phyloP scores from a whole-genome alignment of 495 filamentous ascomycete species.

The Aspergillus incahuasiensis region DNA sequence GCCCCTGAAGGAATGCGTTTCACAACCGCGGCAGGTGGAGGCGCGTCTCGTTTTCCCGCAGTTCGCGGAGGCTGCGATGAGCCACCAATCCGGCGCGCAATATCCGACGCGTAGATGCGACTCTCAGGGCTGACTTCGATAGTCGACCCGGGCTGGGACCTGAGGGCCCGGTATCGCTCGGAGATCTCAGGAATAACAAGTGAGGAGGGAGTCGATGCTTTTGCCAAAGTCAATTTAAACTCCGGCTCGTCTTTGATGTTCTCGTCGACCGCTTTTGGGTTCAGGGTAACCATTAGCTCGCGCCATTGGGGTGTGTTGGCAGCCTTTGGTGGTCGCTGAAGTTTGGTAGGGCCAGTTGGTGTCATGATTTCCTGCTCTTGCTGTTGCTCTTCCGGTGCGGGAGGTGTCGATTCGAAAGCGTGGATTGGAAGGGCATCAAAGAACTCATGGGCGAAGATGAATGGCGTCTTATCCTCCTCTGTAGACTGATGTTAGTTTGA shows the following conservation, averaged over 20 bases:
- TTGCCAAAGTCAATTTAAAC: conserved; percentile 77
- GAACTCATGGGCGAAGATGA: conserved; percentile 96
- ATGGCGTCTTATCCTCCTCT: conserved; percentile 65
- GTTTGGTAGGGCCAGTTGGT: conserved; percentile 39
- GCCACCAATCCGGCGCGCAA: conserved; percentile 79
- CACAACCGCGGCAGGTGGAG: conserved; percentile 15
- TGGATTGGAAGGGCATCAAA: conserved; percentile 99
- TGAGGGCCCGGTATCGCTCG: conserved; percentile 70
- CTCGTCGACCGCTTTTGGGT: conserved; percentile 50
- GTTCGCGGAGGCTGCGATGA: conserved; percentile 38
- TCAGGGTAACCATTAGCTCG: conserved; percentile 74
- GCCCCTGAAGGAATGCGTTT: conserved; percentile 70
- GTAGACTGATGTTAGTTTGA: background rate
- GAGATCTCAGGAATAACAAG: conserved; percentile 82
- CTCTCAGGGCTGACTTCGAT: conserved; percentile 90
- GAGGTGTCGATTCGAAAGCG: conserved; percentile 73
- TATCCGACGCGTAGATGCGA: conserved; percentile 68
- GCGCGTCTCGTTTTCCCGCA: conserved; percentile 7
- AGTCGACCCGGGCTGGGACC: conserved; percentile 53
- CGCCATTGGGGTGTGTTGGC: conserved; percentile 68
- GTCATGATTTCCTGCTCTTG: conserved; percentile 41
- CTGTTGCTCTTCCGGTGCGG: conserved; percentile 30
- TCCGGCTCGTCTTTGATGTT: conserved; percentile 53
- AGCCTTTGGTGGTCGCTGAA: conserved; percentile 40
- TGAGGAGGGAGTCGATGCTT: conserved; percentile 70